A percentile compares a stretch with the other conserved stretches of the same genome.
Evolutionary conservation across 495 filamentous ascomycete species (phyloP).

Genomic region (Rhizodiscina lignyota): DNA sequence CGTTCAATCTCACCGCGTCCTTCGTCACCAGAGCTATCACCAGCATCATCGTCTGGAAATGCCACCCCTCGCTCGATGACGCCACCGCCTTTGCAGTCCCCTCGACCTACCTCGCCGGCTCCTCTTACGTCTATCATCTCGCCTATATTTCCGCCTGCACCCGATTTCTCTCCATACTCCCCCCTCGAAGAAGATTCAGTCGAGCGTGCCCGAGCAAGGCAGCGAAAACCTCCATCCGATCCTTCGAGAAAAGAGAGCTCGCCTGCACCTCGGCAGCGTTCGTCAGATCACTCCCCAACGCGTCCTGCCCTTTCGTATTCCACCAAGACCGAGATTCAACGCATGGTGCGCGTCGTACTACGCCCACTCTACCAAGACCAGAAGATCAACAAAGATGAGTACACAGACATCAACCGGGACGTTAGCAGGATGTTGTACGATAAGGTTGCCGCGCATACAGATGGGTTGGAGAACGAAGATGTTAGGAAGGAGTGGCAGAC

Average conservation of each 20-base stretch:
- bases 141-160: slow-evolving; percentile 37
- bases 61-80: slow-evolving; percentile 50
- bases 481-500: slow-evolving; percentile 47
- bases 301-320: slow-evolving; percentile 39
- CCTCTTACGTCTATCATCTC: slow-evolving; percentile 50
- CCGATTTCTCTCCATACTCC: slow-evolving; percentile 45
- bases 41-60: slow-evolving; percentile 45
- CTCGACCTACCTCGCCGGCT: slow-evolving; percentile 51
- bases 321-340: slow-evolving; percentile 66
- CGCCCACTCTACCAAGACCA: slow-evolving; percentile 57
- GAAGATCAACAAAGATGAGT: slow-evolving; percentile 63
- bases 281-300: too few relatives aligned
- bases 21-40: slow-evolving; percentile 61
- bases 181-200: slow-evolving; percentile 26
- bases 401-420: slow-evolving; percentile 70
- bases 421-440: slow-evolving; percentile 79
- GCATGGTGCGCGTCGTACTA: slow-evolving; percentile 60
- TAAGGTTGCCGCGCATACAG: slow-evolving; percentile 36
- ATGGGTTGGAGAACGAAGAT: slow-evolving; percentile 34
- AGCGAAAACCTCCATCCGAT: slow-evolving; percentile 3
- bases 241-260: slow-evolving; percentile 3
- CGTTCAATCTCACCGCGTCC: slow-evolving; percentile 32
- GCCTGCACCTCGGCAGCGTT: slow-evolving; percentile 8
- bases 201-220: slow-evolving; percentile 7
- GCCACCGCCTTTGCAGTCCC: slow-evolving; percentile 47